Evolutionary conservation across 257 asterid species (phyloP), one percentile per base, ranked within the genome.

Genomic region (Penstemon davidsonii): DNA sequence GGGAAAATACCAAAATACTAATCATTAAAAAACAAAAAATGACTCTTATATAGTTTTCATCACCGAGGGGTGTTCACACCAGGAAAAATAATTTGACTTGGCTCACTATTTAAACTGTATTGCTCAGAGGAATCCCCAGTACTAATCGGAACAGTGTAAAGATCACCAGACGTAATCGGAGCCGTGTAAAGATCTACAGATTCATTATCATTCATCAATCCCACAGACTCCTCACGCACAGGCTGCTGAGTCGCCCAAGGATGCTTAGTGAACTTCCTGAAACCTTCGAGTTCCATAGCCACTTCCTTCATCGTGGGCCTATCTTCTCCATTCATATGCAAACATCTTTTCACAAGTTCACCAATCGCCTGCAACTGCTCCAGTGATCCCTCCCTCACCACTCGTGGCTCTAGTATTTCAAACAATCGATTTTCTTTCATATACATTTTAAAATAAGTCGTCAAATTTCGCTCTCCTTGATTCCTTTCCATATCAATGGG

Each of bases 241-340:
- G n/a, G n/a, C n/a, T n/a, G n/a, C n/a, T n/a, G n/a, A n/a, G n/a
- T n/a, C n/a, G n/a, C n/a, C n/a, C n/a, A n/a, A n/a, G n/a, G n/a
- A n/a, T n/a, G n/a, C n/a, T 33, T 72, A 0, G 54, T 80, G 25
- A 82, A 75, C 83, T 75, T 91, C 73, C 89, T 86, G 15, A 83
- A 69, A 4, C 80, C 82, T 70, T 88, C 97, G 2, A 91, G 89
- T 62, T 87, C 95, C 71, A 78, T 88, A 0, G 81, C 83, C 64
- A 88, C 93, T 60, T 91, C 96, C 64, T 81, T 91, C 97, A 86
- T 91, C 1, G 85, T 86, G 4, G 97, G 96, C 54, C 96, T 79
- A 9, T 88, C 86, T 39, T 76, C 91, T 0, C 95, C 76, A 1
- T 75, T 75, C 71, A 86, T 42, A 1, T 65, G 5, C 44, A 88